These are phyloP conservation scores for Adansonia madagascariensis DNA, from an alignment of 441 rosid species.

Conservation along the genomic window DNA sequence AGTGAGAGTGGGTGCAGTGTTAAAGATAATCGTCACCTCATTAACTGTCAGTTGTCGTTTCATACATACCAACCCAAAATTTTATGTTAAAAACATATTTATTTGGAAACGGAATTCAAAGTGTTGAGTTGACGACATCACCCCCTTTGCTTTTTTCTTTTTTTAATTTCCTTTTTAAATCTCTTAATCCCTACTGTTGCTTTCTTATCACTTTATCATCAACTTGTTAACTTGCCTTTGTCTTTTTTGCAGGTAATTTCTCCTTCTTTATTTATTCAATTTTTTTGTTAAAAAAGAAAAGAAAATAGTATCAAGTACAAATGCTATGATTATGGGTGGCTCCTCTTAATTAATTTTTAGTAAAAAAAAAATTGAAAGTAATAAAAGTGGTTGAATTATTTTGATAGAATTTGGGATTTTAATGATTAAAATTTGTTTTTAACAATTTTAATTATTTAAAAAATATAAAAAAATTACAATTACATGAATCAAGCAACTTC, in stretches of 20 bases:
- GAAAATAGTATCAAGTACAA: not conserved
- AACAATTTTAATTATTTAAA: too few species aligned
- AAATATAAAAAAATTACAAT: too few species aligned
- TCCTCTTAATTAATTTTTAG: not conserved
- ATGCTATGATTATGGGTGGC: not conserved
- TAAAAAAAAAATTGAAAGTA: too few species aligned
- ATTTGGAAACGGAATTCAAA: not conserved
- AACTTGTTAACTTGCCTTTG: not conserved
- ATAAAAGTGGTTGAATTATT: too few species aligned
- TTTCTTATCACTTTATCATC: not conserved
- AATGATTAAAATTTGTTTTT: too few species aligned
- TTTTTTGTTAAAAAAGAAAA: too few species aligned
- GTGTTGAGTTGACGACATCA: slow-evolving; percentile 8
- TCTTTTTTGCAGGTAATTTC: not conserved
- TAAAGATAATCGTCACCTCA: slow-evolving; percentile 26
- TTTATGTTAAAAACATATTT: not conserved
- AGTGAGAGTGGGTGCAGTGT: not conserved
- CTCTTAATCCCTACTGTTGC: slow-evolving; percentile 3
- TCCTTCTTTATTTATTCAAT: not conserved
- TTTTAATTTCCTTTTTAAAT: not conserved
- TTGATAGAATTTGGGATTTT: too few species aligned
- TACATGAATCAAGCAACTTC: too few species aligned
- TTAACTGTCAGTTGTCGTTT: slow-evolving; percentile 24
- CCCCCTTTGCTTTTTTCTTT: not conserved
- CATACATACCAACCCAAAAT: slow-evolving; percentile 18